Conservation (phyloP, 176 grass and related monocot species). For the Carex littledalei region DNA sequence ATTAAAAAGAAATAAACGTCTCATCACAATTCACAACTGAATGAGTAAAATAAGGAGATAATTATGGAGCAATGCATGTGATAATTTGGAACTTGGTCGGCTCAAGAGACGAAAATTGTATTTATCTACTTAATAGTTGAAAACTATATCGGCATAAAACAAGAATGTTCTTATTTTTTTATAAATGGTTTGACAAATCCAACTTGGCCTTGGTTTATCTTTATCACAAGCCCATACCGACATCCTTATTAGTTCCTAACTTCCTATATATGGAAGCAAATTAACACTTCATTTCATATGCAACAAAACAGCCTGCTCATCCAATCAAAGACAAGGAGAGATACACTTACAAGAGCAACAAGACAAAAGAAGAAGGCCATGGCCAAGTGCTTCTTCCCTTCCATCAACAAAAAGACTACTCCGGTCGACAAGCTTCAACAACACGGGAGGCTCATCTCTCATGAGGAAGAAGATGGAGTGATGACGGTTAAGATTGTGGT, state of each 20-base stretch:
- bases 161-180: constrained; percentile 6
- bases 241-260: constrained; percentile 4
- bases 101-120: background rate
- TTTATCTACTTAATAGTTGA: background rate
- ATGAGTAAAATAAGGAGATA: constrained; percentile 21
- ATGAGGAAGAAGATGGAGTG: constrained; percentile 26
- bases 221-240: background rate
- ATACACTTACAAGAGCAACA: background rate
- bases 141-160: background rate
- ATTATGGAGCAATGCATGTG: background rate
- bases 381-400: constrained; percentile 21
- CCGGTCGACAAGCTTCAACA: constrained; percentile 9
- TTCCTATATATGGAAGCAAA: constrained; percentile 13
- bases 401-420: background rate
- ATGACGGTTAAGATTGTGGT: constrained; percentile 32
- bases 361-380: background rate
- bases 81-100: constrained; percentile 14
- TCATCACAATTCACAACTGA: background rate
- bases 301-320: background rate
- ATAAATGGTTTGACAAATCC: constrained; percentile 9
- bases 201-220: constrained; percentile 11
- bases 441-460: background rate
- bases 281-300: background rate
- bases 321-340: constrained; percentile 15
- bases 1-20: background rate